Evolutionary conservation across 805 yeast species (phyloP), one percentile per base, ranked within the genome.

Genomic region (Yarrowia deformans): DNA sequence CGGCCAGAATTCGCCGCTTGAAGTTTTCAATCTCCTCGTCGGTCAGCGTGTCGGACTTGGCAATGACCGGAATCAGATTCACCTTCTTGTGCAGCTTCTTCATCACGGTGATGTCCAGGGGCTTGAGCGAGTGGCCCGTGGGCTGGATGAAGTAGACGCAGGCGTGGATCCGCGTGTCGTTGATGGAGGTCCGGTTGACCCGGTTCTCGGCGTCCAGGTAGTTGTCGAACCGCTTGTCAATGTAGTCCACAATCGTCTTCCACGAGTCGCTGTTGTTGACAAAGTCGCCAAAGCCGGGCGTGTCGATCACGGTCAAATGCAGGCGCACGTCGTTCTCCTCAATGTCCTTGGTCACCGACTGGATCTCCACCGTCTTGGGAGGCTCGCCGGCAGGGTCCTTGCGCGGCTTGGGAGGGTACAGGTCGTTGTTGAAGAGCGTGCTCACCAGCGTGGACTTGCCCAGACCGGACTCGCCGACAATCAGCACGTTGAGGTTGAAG

Each of bases 71-170:
- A 72, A 95, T 91, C 79, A 95, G 84, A 79, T 95, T 95, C 71
- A 93, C 97, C 79, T 92, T 93, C 76, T 89, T 88, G 81, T 92
- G 97, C 72, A 95, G 87, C 77, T 87, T 87, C 77, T 89, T 88
- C 91, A 95, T 91, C 74, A 93, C 90, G 73, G 86, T 88, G 73
- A 95, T 87, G 79, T 95, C 99, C 75, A 95, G 84, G 19, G 97
- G 88, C 78, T 89, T 90, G 78, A 95, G 84, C 52, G 91, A 87
- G 81, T 95, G 99, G 71, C 97, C 98, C 34, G 98, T 93, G 74
- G 99, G 99, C 81, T 94, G 97, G 75, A 95, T 90, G 75, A 95
- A 94, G 81, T 93, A 95, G 72, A 95, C 81, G 77, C 93, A 87
- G 42, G 97, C 98, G 79, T 95, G 99, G 70, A 95, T 86, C 76